phyloP scores from a whole-genome alignment of 768 basidiomycete species.

The Suillus bovinus region DNA sequence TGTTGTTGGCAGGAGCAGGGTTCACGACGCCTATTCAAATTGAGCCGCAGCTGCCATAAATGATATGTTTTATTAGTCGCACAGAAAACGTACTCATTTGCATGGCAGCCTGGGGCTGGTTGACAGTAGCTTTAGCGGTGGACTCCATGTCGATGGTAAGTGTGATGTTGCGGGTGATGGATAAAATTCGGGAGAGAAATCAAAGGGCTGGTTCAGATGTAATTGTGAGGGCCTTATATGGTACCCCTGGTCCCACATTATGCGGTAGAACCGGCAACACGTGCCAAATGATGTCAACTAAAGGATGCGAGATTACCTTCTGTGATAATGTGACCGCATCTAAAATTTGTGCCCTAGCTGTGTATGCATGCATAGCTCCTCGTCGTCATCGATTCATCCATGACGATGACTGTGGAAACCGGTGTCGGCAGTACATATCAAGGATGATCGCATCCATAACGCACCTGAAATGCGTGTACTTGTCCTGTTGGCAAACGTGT shows the following conservation, averaged over 20 bases:
- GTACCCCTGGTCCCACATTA: slow-evolving; percentile 9
- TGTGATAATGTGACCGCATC: not conserved
- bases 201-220: not conserved
- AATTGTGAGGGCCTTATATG: slow-evolving; percentile 10
- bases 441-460: not conserved
- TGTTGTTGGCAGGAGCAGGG: slow-evolving; percentile 38
- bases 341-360: not conserved
- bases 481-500: not conserved
- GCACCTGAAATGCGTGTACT: not conserved
- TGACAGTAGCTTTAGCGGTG: slow-evolving; percentile 36
- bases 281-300: slow-evolving; percentile 12
- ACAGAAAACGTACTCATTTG: slow-evolving; percentile 60
- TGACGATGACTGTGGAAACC: not conserved
- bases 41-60: not conserved
- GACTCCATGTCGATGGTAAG: slow-evolving; percentile 31
- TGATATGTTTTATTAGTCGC: not conserved
- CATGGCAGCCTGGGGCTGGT: slow-evolving; percentile 60
- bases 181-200: not conserved
- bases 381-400: slow-evolving; percentile 4
- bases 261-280: slow-evolving; percentile 6
- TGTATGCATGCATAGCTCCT: not conserved
- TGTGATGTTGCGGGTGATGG: slow-evolving; percentile 22
- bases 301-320: slow-evolving; percentile 5
- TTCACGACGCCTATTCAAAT: slow-evolving; percentile 44
- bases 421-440: not conserved